Percentiles rank a stretch among this genome's conserved stretches.
These are phyloP conservation scores for Cystobasidium pallidum DNA, from an alignment of 1,284 basidiomycete species.

Conservation along the genomic window DNA sequence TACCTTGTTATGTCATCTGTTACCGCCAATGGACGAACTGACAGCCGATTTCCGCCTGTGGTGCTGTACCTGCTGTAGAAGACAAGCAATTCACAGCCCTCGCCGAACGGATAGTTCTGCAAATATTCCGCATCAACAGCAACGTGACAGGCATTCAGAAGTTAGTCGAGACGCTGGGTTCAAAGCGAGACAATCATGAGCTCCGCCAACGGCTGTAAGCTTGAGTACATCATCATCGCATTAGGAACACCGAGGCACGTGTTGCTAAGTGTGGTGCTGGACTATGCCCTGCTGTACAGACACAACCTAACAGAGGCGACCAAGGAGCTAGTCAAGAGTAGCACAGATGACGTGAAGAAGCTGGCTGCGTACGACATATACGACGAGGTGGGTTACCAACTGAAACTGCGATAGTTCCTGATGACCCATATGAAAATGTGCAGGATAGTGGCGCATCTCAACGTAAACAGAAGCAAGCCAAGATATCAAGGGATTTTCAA, in stretches of 20 bases:
- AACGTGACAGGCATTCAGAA: slow-evolving; percentile 95
- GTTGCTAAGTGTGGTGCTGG: slow-evolving; percentile 4
- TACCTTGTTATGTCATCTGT: neutral
- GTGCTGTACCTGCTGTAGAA: neutral
- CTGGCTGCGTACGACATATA: slow-evolving; percentile 62
- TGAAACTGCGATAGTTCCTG: neutral
- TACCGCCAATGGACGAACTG: neutral
- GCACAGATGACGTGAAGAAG: slow-evolving; percentile 87
- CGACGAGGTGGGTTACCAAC: slow-evolving; percentile 37
- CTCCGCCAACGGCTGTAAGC: slow-evolving; percentile 79
- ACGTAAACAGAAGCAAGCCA: slow-evolving; percentile 66
- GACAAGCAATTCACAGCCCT: slow-evolving; percentile 41
- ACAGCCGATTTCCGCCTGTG: neutral
- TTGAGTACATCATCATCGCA: neutral
- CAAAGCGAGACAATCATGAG: slow-evolving; percentile 70
- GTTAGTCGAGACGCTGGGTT: slow-evolving; percentile 87
- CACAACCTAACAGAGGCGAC: slow-evolving; percentile 89
- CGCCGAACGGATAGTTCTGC: slow-evolving; percentile 68
- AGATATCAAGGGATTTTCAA: slow-evolving; percentile 91
- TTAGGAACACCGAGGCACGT: slow-evolving; percentile 1
- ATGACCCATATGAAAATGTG: too few relatives aligned
- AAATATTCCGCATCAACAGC: slow-evolving; percentile 98
- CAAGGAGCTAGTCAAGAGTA: slow-evolving; percentile 88
- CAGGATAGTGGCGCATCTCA: slow-evolving; percentile 53
- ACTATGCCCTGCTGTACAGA: slow-evolving; percentile 51